These are phyloP conservation scores for Trifolium subterraneum DNA, from an alignment of 306 rosid species.

Conservation along the genomic window DNA sequence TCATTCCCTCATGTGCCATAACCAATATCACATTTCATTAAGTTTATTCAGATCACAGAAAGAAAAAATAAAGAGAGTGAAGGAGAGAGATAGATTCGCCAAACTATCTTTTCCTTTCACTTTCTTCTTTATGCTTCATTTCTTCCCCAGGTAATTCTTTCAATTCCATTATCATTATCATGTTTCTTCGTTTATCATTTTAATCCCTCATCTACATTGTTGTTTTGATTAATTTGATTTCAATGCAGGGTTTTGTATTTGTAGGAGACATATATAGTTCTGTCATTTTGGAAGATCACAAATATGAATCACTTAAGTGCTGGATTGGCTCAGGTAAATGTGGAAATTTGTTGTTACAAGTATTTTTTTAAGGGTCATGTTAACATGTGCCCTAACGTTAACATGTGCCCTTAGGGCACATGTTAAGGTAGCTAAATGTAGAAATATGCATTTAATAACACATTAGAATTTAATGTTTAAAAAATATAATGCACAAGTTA, in stretches of 20 bases:
- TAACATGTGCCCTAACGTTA: too few species aligned
- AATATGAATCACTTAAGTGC: conserved; percentile 60
- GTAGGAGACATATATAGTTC: conserved; percentile 28
- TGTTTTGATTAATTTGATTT: conserved; percentile 32
- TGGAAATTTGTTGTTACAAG: background rate
- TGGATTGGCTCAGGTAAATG: conserved; percentile 60
- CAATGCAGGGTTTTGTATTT: conserved; percentile 34
- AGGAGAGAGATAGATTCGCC: background rate
- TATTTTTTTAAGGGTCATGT: too few species aligned
- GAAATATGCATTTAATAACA: too few species aligned
- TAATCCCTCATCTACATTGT: conserved; percentile 40
- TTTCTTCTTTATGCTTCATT: conserved; percentile 5
- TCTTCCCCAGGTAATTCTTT: background rate
- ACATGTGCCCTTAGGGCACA: too few species aligned
- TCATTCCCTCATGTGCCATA: background rate
- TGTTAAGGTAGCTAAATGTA: too few species aligned
- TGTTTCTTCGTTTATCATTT: conserved; percentile 1
- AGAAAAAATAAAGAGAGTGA: background rate
- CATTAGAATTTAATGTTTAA: too few species aligned
- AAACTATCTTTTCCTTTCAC: background rate
- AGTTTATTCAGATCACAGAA: background rate
- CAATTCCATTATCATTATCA: background rate
- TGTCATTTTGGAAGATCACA: conserved; percentile 52
- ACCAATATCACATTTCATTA: background rate
- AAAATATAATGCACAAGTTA: too few species aligned